These are phyloP conservation scores for Phtheirospermum japonicum DNA, from an alignment of 257 asterid species.

Conservation along the genomic window DNA sequence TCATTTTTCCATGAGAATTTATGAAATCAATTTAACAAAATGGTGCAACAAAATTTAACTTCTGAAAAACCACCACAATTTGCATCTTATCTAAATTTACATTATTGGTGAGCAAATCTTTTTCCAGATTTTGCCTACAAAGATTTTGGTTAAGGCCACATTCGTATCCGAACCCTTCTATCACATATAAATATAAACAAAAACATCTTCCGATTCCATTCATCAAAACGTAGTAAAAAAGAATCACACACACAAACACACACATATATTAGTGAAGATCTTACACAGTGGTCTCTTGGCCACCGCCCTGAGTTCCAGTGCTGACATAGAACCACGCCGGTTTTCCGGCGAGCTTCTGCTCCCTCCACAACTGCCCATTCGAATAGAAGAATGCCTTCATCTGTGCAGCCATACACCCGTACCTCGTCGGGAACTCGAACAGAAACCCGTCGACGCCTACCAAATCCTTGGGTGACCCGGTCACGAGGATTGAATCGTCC, in stretches of 20 bases:
- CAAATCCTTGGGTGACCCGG: slow-evolving; percentile 57
- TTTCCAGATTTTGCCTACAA: too few relatives aligned
- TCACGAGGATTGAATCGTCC: slow-evolving; percentile 64
- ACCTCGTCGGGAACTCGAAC: slow-evolving; percentile 94
- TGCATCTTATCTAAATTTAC: neutral
- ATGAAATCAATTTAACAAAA: neutral
- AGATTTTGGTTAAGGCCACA: neutral
- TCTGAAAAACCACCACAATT: neutral
- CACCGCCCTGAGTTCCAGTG: slow-evolving; percentile 99
- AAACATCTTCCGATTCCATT: slow-evolving; percentile 1
- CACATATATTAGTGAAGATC: slow-evolving; percentile 24
- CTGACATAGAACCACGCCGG: slow-evolving; percentile 98
- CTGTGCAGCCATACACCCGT: slow-evolving; percentile 94
- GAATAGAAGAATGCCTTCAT: slow-evolving; percentile 95
- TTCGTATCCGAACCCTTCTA: neutral
- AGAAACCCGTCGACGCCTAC: slow-evolving; percentile 72
- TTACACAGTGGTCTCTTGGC: slow-evolving; percentile 99
- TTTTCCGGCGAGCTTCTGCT: slow-evolving; percentile 85
- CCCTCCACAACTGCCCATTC: slow-evolving; percentile 82
- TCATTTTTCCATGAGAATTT: neutral
- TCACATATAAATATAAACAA: neutral
- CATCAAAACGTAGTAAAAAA: slow-evolving; percentile 6
- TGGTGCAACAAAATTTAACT: neutral
- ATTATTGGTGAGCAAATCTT: neutral
- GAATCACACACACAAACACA: neutral